A percentile compares a stretch with the other conserved stretches of the same genome.
These are phyloP conservation scores for Alternaria burnsii DNA, from an alignment of 2,329 filamentous ascomycete genomes.

Conservation along the genomic window DNA sequence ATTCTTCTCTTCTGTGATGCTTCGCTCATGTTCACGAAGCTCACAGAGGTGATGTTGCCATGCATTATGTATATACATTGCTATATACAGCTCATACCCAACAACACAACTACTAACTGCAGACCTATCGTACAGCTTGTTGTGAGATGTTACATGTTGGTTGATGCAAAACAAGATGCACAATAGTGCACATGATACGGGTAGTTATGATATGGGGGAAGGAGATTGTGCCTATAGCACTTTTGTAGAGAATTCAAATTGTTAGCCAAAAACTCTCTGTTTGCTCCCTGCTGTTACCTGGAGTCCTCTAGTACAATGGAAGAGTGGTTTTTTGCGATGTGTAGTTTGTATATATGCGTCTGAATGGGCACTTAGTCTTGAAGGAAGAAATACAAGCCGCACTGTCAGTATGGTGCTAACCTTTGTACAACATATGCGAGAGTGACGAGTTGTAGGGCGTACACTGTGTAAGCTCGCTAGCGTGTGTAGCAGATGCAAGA, in stretches of 20 bases:
- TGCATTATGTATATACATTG: background rate
- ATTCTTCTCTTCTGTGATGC: slow-evolving; percentile 8
- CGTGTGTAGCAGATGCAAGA: background rate
- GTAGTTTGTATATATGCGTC: background rate
- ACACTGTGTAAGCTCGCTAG: background rate
- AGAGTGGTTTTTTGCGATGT: background rate
- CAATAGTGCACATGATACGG: background rate
- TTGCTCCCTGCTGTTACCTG: background rate
- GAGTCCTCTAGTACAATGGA: background rate
- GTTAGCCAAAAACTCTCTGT: background rate
- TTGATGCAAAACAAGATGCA: background rate
- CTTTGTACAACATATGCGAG: background rate
- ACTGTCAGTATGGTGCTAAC: background rate
- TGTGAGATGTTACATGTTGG: background rate
- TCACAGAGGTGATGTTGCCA: background rate
- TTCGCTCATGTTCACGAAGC: slow-evolving; percentile 10
- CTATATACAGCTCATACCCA: background rate
- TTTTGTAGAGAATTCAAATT: background rate
- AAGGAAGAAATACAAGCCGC: background rate
- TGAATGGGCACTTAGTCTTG: background rate
- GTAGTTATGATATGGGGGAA: background rate
- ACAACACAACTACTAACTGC: background rate
- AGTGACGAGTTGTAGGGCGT: background rate
- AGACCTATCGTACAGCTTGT: background rate
- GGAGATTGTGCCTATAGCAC: background rate